A percentile compares a stretch with the other conserved stretches of the same genome.
Conservation (phyloP, 768 basidiomycete species). For the Candolleomyces eurysporus region DNA sequence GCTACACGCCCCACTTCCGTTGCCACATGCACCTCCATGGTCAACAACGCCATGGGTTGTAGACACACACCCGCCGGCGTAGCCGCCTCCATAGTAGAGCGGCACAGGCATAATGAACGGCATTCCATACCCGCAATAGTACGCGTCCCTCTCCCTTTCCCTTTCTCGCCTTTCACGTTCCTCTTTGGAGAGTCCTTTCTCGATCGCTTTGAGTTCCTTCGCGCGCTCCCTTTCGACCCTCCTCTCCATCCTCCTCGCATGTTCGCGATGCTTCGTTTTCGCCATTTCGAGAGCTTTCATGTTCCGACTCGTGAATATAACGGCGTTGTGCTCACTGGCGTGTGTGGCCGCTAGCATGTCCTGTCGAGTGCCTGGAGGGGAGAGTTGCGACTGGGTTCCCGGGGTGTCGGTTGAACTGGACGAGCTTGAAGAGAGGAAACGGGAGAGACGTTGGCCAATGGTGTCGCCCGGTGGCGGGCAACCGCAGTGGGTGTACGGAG, state of each 20-base stretch:
- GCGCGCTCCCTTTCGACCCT: too few species aligned
- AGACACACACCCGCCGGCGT: not conserved
- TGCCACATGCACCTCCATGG: conserved; percentile 7
- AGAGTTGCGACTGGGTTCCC: conserved; percentile 24
- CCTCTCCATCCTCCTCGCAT: not conserved
- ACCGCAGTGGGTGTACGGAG: conserved; percentile 58
- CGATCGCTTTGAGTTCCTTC: too few species aligned
- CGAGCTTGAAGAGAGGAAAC: conserved; percentile 17
- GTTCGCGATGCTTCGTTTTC: not conserved
- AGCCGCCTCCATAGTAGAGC: not conserved
- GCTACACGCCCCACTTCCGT: not conserved
- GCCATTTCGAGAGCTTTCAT: too few species aligned
- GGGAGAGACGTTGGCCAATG: conserved; percentile 40
- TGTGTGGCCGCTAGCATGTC: conserved; percentile 11
- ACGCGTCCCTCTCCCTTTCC: not conserved
- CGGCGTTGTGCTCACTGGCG: conserved; percentile 7
- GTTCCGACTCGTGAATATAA: not conserved
- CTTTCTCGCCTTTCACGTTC: not conserved
- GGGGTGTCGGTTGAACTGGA: conserved; percentile 5
- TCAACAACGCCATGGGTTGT: not conserved
- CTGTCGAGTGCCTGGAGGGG: conserved; percentile 25
- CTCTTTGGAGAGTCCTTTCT: too few species aligned
- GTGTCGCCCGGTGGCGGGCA: conserved; percentile 49
- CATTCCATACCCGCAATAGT: not conserved
- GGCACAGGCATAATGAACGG: conserved; percentile 2